These are phyloP conservation scores for Brettanomyces bruxellensis DNA, from an alignment of 805 yeast species.

Conservation along the genomic window DNA sequence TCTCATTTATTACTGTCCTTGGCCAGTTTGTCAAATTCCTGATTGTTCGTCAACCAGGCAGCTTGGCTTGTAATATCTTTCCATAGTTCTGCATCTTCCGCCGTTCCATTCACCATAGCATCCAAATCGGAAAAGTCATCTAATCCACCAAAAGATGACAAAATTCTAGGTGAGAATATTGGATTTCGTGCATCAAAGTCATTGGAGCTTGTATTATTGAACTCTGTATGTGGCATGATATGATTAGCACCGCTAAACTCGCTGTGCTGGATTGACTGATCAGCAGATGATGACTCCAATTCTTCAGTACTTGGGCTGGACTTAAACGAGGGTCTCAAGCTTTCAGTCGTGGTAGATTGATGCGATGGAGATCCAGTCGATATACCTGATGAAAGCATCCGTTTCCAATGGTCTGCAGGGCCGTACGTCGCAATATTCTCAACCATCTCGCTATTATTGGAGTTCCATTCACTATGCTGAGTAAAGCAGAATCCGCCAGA, in stretches of 20 bases:
- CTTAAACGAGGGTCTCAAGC: neutral
- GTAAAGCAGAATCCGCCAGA: constrained; percentile 9
- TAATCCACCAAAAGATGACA: constrained; percentile 24
- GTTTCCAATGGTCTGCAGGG: neutral
- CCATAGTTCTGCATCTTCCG: constrained; percentile 53
- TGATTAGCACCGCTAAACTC: neutral
- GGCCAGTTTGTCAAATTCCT: constrained; percentile 24
- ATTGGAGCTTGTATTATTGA: neutral
- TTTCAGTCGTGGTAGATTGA: neutral
- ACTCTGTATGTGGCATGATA: neutral
- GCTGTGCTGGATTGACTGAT: neutral
- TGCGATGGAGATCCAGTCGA: neutral
- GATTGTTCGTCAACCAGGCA: constrained; percentile 53
- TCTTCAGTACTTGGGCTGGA: neutral
- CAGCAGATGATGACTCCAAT: neutral
- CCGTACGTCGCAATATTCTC: too few relatives aligned
- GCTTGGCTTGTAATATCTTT: constrained; percentile 71
- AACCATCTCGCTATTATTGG: too few relatives aligned
- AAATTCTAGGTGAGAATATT: constrained; percentile 20
- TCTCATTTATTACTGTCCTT: constrained; percentile 1
- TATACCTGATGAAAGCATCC: neutral
- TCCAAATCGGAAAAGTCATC: constrained; percentile 29
- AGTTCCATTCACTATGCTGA: neutral
- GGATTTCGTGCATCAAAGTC: constrained; percentile 3
- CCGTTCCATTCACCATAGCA: constrained; percentile 23